Conservation (phyloP, 352 stramenopile species). For the Phytophthora hibernalis region DNA sequence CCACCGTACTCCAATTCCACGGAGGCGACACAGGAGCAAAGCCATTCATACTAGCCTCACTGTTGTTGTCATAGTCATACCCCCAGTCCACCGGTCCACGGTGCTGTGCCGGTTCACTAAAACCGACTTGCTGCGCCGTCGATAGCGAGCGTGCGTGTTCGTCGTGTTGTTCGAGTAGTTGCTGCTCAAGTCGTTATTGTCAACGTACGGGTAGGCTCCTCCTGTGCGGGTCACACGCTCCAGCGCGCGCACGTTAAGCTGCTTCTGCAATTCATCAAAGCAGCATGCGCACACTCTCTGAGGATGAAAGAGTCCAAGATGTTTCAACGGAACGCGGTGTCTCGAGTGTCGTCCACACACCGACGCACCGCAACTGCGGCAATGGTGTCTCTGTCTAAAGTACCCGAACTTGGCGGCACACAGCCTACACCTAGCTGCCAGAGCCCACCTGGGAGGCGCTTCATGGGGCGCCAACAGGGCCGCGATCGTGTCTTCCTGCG, state of each 20-base stretch:
- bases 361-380: conserved; percentile 79
- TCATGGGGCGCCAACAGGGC: conserved; percentile 30
- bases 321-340: conserved; percentile 64
- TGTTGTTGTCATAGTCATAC: conserved; percentile 28
- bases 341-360: conserved; percentile 80
- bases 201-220: conserved; percentile 32
- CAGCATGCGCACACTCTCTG: conserved; percentile 75
- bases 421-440: conserved; percentile 62
- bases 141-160: conserved; percentile 20
- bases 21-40: conserved; percentile 24
- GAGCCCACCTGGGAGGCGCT: conserved; percentile 58
- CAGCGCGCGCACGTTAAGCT: conserved; percentile 47
- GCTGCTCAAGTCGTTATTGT: conserved; percentile 21
- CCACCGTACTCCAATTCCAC: conserved; percentile 31
- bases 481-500: conserved; percentile 36
- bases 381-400: conserved; percentile 83
- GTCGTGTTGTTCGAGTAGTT: conserved; percentile 26
- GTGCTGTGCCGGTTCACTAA: conserved; percentile 36
- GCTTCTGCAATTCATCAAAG: conserved; percentile 64
- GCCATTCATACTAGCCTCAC: conserved; percentile 24
- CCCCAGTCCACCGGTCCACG: conserved; percentile 16
- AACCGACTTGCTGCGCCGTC: conserved; percentile 41
- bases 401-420: conserved; percentile 82
- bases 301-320: conserved; percentile 58
- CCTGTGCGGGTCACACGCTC: conserved; percentile 34